phyloP scores from a whole-genome alignment of 768 basidiomycete species.

The Mycena galericulata region DNA sequence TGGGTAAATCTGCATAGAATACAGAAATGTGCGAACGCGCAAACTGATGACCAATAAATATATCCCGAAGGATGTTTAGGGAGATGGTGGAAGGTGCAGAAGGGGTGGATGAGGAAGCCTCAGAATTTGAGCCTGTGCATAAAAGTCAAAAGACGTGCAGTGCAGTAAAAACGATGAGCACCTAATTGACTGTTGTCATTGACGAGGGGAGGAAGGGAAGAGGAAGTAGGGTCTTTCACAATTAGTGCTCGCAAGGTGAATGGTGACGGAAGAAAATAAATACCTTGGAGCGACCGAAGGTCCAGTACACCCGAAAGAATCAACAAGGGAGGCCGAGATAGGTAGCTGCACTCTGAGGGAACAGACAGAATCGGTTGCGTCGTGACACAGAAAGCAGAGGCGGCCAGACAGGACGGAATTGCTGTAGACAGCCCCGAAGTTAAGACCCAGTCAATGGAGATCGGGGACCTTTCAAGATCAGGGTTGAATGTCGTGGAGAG shows the following conservation, averaged over 20 bases:
- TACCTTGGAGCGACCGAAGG: not conserved
- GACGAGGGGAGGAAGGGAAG: no score
- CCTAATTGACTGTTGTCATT: no score
- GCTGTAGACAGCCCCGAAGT: not conserved
- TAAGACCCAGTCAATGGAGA: not conserved
- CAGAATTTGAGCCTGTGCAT: no score
- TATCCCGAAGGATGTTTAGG: not conserved
- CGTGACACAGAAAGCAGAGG: not conserved
- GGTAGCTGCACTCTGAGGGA: not conserved
- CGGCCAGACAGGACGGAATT: not conserved
- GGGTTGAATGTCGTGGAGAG: constrained; percentile 2
- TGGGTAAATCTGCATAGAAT: not conserved
- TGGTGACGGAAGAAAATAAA: no score
- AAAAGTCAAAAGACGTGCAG: no score
- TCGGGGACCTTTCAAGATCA: not conserved
- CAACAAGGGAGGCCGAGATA: not conserved
- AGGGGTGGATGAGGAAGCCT: not conserved
- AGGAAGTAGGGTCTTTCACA: no score
- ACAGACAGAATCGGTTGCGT: not conserved
- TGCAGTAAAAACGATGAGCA: no score
- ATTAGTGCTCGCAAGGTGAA: no score
- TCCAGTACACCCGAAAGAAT: not conserved
- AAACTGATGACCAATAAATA: constrained; percentile 39
- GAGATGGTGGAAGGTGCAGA: not conserved
- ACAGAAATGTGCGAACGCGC: constrained; percentile 29